Evolutionary conservation across 2,329 filamentous ascomycete genomes (phyloP), one percentile per base, ranked within the genome.

Genomic region (Tolypocladium inflatum): DNA sequence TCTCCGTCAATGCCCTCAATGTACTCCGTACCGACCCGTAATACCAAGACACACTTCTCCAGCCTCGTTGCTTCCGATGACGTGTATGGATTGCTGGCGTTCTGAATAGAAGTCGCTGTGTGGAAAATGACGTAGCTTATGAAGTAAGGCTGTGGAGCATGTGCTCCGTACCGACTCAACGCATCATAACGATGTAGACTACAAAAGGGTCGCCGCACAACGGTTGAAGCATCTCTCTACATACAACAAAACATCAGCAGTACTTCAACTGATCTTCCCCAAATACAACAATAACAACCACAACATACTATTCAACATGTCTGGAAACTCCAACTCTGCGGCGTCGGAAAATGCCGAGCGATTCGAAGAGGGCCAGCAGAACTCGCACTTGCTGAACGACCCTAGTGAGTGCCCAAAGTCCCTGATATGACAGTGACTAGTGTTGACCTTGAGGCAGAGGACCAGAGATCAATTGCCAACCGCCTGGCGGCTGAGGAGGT

Each of bases 391-490:
- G 61, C 77, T 80, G 62, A 80, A 81, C 57, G 89, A 94, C 70
- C 84, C 89, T 55, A 93, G 89, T 91, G 80, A 61, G 80, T 48
- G 3, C 17, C 10, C 7, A 2, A 21, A 15, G 15, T 15, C 2
- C 3, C 19, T 15, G 19, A 15, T 2, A 37, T 15, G 11, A 8
- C 4, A 1, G 30, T 13, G 8, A 2, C 11, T 10, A 3, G 10
- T 15, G 48, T n/a, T 52, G 33, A 52, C 33, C 19, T 21, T 3
- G 2, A 8, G 10, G 30, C 23, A 84, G 86, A 90, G 81, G 87
- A 90, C 65, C 76, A 89, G 71, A 80, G 87, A 67, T 78, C 85
- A 50, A 89, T 90, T 56, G 83, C 84, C 71, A 90, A 90, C 78
- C 85, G 85, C 66, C 76, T 90, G 35, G 87, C 78, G 30, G 81